Conservation (phyloP, 2,329 filamentous ascomycete species). For the Clonostachys chloroleuca region DNA sequence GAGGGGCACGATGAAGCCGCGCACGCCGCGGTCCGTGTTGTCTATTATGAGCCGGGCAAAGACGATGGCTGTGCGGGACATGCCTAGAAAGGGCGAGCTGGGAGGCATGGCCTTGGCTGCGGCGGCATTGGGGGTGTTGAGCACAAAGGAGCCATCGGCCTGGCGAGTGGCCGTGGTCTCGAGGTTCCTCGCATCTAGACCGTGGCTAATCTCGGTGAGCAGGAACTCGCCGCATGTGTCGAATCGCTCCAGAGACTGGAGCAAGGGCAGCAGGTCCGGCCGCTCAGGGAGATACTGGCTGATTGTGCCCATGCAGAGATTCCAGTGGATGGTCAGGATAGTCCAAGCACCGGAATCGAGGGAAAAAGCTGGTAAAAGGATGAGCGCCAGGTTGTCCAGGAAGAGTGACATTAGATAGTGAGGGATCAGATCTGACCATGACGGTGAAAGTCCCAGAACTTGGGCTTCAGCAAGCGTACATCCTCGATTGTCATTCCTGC, state of each 20-base stretch:
- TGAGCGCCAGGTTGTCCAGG: no score
- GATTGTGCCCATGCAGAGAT: conserved; percentile 21
- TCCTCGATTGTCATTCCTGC: conserved; percentile 6
- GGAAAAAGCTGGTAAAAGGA: no score
- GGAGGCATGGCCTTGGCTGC: conserved; percentile 24
- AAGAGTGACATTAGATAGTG: no score
- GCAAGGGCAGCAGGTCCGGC: conserved; percentile 9
- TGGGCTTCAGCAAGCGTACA: conserved; percentile 10
- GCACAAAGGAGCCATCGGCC: conserved; percentile 21
- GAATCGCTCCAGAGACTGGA: conserved; percentile 11
- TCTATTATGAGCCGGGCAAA: conserved; percentile 21
- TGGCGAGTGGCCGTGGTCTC: conserved; percentile 27
- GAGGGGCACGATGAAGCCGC: conserved; percentile 22
- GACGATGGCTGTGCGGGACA: conserved; percentile 21
- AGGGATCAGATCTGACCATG: conserved; percentile 7
- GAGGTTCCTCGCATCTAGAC: conserved; percentile 28
- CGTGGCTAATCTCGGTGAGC: conserved; percentile 31
- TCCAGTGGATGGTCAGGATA: conserved; percentile 19
- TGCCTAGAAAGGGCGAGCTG: conserved; percentile 11
- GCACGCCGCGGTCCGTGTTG: conserved; percentile 15
- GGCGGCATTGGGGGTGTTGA: conserved; percentile 19
- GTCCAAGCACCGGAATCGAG: conserved; percentile 10
- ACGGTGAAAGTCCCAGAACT: conserved; percentile 15
- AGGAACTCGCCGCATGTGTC: conserved; percentile 23
- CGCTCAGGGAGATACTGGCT: not conserved